Evolutionary conservation across 2,329 filamentous ascomycete species (phyloP).

Genomic region (Cladophialophora exuberans): DNA sequence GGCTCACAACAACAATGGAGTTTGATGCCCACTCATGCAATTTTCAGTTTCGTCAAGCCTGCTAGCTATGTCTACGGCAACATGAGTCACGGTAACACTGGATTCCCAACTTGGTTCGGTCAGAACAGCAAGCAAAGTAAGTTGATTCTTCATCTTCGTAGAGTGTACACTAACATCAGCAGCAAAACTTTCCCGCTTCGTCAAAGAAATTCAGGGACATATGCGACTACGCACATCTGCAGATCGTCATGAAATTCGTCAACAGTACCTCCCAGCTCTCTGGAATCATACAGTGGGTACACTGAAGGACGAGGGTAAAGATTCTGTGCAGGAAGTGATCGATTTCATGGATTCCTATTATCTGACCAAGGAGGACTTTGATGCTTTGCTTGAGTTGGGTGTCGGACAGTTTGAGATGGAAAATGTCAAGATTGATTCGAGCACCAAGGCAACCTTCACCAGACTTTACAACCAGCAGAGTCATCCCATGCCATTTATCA

Average conservation of each 20-base stretch:
- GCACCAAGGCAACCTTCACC: conserved; percentile 88
- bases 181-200: conserved; percentile 71
- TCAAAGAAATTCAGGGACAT: conserved; percentile 95
- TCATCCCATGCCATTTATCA: conserved; percentile 95
- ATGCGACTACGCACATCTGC: conserved; percentile 91
- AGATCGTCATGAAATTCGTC: conserved; percentile 89
- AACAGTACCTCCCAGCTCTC: conserved; percentile 88
- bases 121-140: conserved; percentile 87
- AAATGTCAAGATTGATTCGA: conserved; percentile 74
- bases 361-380: conserved; percentile 91
- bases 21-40: conserved; percentile 92
- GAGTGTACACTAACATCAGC: conserved; percentile 28
- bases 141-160: conserved; percentile 17
- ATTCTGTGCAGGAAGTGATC: conserved; percentile 80
- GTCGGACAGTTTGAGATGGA: conserved; percentile 82
- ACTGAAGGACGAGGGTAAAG: conserved; percentile 78
- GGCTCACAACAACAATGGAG: conserved; percentile 98
- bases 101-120: conserved; percentile 90
- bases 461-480: conserved; percentile 83
- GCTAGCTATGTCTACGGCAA: conserved; percentile 85
- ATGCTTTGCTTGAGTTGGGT: conserved; percentile 87
- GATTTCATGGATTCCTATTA: conserved; percentile 97
- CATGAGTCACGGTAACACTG: conserved; percentile 65
- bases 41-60: conserved; percentile 92
- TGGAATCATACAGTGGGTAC: conserved; percentile 79